Evolutionary conservation across 116 monocot genomes (phyloP).

Genomic region (Trichopus zeylanicus): DNA sequence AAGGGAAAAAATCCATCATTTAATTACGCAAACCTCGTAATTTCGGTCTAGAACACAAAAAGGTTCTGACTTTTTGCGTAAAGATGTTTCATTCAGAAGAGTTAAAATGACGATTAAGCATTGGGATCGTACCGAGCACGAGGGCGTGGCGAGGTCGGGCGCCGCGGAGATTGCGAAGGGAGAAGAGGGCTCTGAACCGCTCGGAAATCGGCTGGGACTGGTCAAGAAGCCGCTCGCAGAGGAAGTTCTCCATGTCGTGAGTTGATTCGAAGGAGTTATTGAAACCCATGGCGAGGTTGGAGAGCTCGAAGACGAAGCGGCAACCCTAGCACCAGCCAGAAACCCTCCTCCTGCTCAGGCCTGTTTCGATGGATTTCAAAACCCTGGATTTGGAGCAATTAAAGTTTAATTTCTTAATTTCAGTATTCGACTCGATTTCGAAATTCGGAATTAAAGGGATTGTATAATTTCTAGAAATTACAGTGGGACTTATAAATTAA

Average conservation of each 20-base stretch:
- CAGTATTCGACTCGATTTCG: no score
- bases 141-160: slow-evolving; percentile 30
- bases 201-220: slow-evolving; percentile 67
- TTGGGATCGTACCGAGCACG: neutral
- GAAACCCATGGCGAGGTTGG: neutral
- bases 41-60: neutral
- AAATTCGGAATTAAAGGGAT: no score
- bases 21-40: no score
- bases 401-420: no score
- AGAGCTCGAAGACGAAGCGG: neutral
- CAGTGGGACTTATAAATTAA: no score
- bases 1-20: neutral
- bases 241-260: slow-evolving; percentile 61
- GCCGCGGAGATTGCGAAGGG: slow-evolving; percentile 89
- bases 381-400: no score
- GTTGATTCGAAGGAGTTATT: no score
- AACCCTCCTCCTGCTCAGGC: no score
- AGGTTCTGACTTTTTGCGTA: neutral
- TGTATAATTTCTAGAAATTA: no score
- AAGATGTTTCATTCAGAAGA: neutral
- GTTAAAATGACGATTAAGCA: neutral
- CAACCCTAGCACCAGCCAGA: no score
- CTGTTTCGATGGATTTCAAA: no score
- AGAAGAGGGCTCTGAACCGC: slow-evolving; percentile 92
- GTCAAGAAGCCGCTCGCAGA: slow-evolving; percentile 73